Evolutionary conservation across 2,329 filamentous ascomycete genomes (phyloP), one percentile per base, ranked within the genome.

Genomic region (Trichoderma lentiforme): DNA sequence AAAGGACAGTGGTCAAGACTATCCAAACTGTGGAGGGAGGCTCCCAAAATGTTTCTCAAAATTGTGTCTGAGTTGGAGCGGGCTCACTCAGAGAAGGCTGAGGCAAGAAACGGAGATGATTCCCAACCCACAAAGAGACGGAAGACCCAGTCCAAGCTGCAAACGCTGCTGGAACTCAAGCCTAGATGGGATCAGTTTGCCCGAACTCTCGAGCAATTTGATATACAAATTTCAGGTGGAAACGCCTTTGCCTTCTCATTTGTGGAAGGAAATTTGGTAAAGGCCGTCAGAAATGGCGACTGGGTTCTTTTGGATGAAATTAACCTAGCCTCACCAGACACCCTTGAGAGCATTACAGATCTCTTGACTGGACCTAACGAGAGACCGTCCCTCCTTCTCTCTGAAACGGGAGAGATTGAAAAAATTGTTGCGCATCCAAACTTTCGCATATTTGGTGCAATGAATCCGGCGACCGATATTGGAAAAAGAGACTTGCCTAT

Each of bases 241-340:
- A 88, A 93, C 76, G 88, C 86, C 2, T 97, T 98, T 80, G 94
- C 95, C 0, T 99, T 99, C 81, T 93, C 93, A 0, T 99, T 99
- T 78, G 89, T 98, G 0, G 96, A 99, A 81, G 95, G 96, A 74
- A 97, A 97, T 77, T 92, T 99, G 74, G 92, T 99, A 71, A 97
- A 97, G 82, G 96, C 97, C n/a, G 91, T 95, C 28, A 89, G 95
- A 53, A 97, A 98, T 78, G 96, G 96, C 8, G 94, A 98, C 80
- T 99, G 96, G 96, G 92, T 99, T 32, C 86, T 99, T 21, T 87
- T 98, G 30, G 96, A 99, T 79, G 96, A 99, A 81, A 97, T 99
- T 78, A 99, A 99, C 79, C 84, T 99, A 73, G 96, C 96, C 6
- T 95, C 95, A 0, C 91, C 96, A 0, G 97, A 99, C 79, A 98